Evolutionary conservation across 2,329 filamentous ascomycete species (phyloP).

Genomic region (Apiospora aurea): DNA sequence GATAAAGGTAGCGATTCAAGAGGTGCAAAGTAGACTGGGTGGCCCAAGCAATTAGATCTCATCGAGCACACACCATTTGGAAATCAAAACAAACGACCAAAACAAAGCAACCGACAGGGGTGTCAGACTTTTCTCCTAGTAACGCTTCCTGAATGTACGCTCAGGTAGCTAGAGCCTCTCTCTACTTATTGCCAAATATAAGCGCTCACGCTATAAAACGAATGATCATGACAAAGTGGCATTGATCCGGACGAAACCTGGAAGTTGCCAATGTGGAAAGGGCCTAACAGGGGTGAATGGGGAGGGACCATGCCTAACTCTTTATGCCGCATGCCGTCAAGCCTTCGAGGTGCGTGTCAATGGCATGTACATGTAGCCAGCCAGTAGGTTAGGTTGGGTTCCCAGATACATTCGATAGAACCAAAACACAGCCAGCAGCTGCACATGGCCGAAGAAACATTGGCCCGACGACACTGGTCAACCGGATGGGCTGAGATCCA

Average conservation of each 20-base stretch:
- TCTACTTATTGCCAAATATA: background rate
- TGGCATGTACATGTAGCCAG: no score
- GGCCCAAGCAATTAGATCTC: background rate
- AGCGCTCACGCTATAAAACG: background rate
- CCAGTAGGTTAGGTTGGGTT: background rate
- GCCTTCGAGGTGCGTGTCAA: background rate
- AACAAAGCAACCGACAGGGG: constrained; percentile 18
- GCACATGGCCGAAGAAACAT: constrained; percentile 7
- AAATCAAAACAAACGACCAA: constrained; percentile 11
- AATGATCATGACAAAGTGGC: background rate
- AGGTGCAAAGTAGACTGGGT: background rate
- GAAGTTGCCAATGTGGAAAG: background rate
- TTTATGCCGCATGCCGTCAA: constrained; percentile 14
- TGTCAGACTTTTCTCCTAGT: background rate
- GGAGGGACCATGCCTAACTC: background rate
- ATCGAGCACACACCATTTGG: background rate
- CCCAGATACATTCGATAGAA: background rate
- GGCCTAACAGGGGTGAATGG: background rate
- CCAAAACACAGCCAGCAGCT: background rate
- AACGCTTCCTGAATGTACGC: background rate
- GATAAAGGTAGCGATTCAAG: background rate
- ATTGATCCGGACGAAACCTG: background rate
- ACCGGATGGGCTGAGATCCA: background rate
- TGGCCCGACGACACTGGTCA: background rate
- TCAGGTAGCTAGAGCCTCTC: background rate